Conservation (phyloP, 306 rosid genomes). For the Castanospermum australe region DNA sequence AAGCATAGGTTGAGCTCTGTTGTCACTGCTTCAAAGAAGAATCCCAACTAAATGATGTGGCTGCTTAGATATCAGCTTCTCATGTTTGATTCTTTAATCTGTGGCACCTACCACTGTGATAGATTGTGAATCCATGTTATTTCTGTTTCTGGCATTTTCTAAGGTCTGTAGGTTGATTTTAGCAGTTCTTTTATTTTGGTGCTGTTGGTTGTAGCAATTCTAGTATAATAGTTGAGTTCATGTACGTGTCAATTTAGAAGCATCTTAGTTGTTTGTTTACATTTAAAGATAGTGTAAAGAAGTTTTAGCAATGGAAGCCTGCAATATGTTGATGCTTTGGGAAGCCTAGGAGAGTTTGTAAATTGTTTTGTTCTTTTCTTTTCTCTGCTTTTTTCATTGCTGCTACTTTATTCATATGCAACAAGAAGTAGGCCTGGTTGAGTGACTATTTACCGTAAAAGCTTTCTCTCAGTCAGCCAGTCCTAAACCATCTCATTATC, state of each 20-base stretch:
- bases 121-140: background rate
- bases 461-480: background rate
- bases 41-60: background rate
- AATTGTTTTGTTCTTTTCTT: background rate
- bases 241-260: background rate
- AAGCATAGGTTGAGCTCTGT: background rate
- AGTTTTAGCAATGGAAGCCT: background rate
- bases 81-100: background rate
- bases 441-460: no score
- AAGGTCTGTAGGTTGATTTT: background rate
- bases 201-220: background rate
- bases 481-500: background rate
- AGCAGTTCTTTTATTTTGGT: background rate
- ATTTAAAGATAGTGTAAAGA: background rate
- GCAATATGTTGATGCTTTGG: background rate
- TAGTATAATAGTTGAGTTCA: background rate
- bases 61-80: background rate
- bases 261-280: background rate
- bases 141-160: background rate
- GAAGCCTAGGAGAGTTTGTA: no score
- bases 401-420: background rate
- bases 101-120: background rate
- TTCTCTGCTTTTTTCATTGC: background rate
- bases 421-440: background rate
- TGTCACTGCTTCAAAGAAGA: background rate